A percentile compares a stretch with the other conserved stretches of the same genome.
Conservation (phyloP, 139 green algal species). For the Tetraselmis chui region DNA sequence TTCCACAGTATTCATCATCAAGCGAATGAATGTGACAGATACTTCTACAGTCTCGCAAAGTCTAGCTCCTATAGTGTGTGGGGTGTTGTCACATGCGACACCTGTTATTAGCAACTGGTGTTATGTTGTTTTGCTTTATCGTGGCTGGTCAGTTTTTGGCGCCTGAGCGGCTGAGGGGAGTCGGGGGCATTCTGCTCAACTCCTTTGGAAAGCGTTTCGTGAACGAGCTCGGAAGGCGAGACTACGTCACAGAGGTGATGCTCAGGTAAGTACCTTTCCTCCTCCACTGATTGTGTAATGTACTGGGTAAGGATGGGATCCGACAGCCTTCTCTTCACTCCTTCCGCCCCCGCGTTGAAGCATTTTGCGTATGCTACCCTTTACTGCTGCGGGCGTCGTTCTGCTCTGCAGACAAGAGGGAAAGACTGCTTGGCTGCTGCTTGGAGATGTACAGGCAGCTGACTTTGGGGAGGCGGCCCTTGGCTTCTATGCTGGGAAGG, state of each 20-base stretch:
- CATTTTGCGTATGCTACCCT: too few relatives aligned
- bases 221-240: constrained; percentile 17
- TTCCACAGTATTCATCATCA: too few relatives aligned
- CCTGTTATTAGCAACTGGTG: neutral
- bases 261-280: neutral
- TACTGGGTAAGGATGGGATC: too few relatives aligned
- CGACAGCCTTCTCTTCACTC: too few relatives aligned
- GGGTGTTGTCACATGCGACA: neutral
- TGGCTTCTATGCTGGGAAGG: constrained; percentile 55
- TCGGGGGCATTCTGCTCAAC: constrained; percentile 14
- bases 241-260: constrained; percentile 11
- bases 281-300: too few relatives aligned
- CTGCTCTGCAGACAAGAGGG: neutral
- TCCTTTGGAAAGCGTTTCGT: constrained; percentile 2
- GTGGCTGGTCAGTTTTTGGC: neutral
- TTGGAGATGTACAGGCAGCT: constrained; percentile 22
- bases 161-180: constrained; percentile 13
- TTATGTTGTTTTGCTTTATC: too few relatives aligned
- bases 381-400: too few relatives aligned
- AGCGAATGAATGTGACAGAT: too few relatives aligned
- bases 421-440: constrained; percentile 39
- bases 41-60: too few relatives aligned
- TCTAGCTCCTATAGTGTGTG: too few relatives aligned
- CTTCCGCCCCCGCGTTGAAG: too few relatives aligned
- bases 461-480: constrained; percentile 43